Conservation (phyloP, 768 basidiomycete species). For the Leccinum incarnatum region DNA sequence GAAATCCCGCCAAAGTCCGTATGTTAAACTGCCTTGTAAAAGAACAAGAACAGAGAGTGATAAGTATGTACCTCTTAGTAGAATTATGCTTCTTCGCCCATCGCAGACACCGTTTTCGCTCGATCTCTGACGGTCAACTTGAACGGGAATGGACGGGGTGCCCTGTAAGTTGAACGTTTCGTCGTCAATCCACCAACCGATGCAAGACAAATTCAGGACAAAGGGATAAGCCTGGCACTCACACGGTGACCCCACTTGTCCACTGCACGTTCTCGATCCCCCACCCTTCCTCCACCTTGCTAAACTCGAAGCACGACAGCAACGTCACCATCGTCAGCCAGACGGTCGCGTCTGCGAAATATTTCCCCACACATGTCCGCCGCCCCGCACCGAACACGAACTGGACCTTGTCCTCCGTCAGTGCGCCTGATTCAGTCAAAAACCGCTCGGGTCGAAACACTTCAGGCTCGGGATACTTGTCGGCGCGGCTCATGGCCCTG, state of each 20-base stretch:
- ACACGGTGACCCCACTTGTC: constrained; percentile 1
- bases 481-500: constrained; percentile 5
- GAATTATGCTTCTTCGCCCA: not conserved
- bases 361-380: constrained; percentile 1
- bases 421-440: not conserved
- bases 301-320: constrained; percentile 7
- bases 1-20: not conserved
- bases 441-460: constrained; percentile 3
- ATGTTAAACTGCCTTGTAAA: not conserved
- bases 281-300: constrained; percentile 2
- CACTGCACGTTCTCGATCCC: constrained; percentile 1
- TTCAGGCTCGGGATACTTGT: constrained; percentile 4
- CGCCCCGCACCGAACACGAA: constrained; percentile 2
- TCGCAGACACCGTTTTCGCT: not conserved
- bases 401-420: not conserved
- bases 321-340: constrained; percentile 6
- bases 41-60: not conserved
- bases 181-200: not conserved
- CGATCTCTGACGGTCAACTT: constrained; percentile 1
- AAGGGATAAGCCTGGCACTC: not conserved
- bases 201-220: not conserved
- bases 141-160: constrained; percentile 4
- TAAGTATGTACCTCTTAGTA: not conserved
- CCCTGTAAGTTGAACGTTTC: not conserved
- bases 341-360: constrained; percentile 1